Percentiles rank a stretch among this genome's conserved stretches.
phyloP scores from a whole-genome alignment of 1,139 yeast species.

The Yamadazyma jaroonii region DNA sequence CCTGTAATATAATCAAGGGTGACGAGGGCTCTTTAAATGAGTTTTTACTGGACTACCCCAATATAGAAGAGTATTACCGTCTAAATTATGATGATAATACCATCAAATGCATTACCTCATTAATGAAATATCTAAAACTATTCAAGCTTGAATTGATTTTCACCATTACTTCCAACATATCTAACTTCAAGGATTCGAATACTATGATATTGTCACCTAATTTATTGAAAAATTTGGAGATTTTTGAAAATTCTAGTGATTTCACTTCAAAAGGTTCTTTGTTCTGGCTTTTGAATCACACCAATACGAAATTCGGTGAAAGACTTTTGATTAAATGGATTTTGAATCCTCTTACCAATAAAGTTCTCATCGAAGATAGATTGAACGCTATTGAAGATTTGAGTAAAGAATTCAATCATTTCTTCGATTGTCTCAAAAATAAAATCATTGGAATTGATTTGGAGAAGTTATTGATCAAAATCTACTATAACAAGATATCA shows the following conservation, averaged over 20 bases:
- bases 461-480: constrained; percentile 61
- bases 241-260: constrained; percentile 65
- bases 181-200: constrained; percentile 46
- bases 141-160: constrained; percentile 62
- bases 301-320: constrained; percentile 74
- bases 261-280: constrained; percentile 62
- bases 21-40: constrained; percentile 1
- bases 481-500: constrained; percentile 62
- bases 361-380: constrained; percentile 54
- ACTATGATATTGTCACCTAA: constrained; percentile 70
- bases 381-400: constrained; percentile 64
- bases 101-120: constrained; percentile 44
- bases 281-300: constrained; percentile 75
- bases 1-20: constrained; percentile 16
- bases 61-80: constrained; percentile 23
- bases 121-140: constrained; percentile 56
- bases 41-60: constrained; percentile 4
- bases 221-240: constrained; percentile 68
- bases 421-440: constrained; percentile 52
- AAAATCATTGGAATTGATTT: constrained; percentile 51
- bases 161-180: constrained; percentile 44
- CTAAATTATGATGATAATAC: constrained; percentile 22
- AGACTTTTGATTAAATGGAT: constrained; percentile 72
- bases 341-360: constrained; percentile 61
- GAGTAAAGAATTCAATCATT: constrained; percentile 37